Base-by-base conservation (phyloP, 2,329 filamentous ascomycete species). In the Botryosphaeria dothidea region DNA sequence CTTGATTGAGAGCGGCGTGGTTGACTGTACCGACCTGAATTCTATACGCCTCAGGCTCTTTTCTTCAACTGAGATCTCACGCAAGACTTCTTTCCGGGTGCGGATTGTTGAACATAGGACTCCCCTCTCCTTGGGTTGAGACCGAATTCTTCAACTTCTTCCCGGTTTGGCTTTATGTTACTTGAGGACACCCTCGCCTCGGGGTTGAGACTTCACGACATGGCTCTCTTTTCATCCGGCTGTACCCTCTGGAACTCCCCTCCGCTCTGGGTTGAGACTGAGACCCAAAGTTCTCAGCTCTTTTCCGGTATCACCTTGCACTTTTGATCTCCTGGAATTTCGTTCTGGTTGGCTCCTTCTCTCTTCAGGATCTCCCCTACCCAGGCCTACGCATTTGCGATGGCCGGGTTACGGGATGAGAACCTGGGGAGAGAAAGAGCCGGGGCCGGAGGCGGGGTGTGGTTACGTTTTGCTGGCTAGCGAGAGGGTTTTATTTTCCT, bases 401-500 rank as follows among this genome's bases (percentile, higher is more conserved):
- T 52, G 49, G 49, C 49, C 49, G 49, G 49, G 49, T 29, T 52
- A 52, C 27, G 49, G 49, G 29, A 34, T 52, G 49, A 52, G 49
- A 52, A 4, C n/a, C 19, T 36, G 23, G 23, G 36, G 34, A 11
- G 17, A 4, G 54, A 60, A 23, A 27, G 19, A 34, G 41, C 41
- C 41, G 34, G 46, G 41, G 41, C 56, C 31, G 17, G 36, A 43
- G 6, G 38, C 41, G 56, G 41, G 17, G 3, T 25, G 38, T 19
- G 54, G 23, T 60, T 60, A 60, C 56, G 56, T 46, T 46, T 60
- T 46, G 25, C 56, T 34, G 38, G 38, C 54, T 58, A n/a, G 36
- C 54, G 54, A 45, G 36, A 31, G 15, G 54, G 56, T 60, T 60
- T 46, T 46, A 60, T 48, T 60, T 60, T 60, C 56, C 56, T 60